These are phyloP conservation scores for Saccharomyces mikatae DNA, from an alignment of 805 yeast genomes.

Conservation along the genomic window DNA sequence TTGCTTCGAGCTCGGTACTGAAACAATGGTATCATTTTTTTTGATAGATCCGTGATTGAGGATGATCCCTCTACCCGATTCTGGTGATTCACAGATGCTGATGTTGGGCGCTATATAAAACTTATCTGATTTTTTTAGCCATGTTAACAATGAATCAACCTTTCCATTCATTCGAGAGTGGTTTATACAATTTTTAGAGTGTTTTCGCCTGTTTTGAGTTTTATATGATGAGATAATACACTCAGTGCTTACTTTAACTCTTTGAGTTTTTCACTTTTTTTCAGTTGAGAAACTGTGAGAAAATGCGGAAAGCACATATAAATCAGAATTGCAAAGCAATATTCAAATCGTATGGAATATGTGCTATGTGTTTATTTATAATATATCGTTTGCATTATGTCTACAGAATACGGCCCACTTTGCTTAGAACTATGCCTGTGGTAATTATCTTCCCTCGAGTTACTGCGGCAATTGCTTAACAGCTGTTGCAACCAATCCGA, in stretches of 20 bases:
- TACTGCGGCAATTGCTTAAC: background rate
- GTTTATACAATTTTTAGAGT: background rate
- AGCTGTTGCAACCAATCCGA: background rate
- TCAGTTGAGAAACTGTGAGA: background rate
- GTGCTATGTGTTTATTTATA: background rate
- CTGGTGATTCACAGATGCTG: slow-evolving; percentile 34
- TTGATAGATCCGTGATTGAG: slow-evolving; percentile 32
- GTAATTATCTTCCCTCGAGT: background rate
- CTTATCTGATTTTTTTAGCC: slow-evolving; percentile 27
- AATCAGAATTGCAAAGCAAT: background rate
- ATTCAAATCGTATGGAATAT: background rate
- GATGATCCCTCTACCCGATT: slow-evolving; percentile 59
- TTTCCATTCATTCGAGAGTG: slow-evolving; percentile 10
- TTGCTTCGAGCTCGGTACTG: slow-evolving; percentile 50
- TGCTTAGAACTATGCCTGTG: background rate
- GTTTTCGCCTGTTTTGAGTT: background rate
- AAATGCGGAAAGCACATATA: background rate
- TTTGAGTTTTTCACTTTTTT: background rate
- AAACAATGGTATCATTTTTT: slow-evolving; percentile 39
- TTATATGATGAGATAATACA: background rate
- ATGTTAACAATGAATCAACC: slow-evolving; percentile 19
- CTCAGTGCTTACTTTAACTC: background rate
- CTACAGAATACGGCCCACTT: background rate
- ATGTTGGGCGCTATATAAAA: slow-evolving; percentile 36
- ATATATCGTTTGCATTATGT: background rate